Conservation (phyloP, 192 early-diverging fungal species). For the Helicostylum pulchrum region DNA sequence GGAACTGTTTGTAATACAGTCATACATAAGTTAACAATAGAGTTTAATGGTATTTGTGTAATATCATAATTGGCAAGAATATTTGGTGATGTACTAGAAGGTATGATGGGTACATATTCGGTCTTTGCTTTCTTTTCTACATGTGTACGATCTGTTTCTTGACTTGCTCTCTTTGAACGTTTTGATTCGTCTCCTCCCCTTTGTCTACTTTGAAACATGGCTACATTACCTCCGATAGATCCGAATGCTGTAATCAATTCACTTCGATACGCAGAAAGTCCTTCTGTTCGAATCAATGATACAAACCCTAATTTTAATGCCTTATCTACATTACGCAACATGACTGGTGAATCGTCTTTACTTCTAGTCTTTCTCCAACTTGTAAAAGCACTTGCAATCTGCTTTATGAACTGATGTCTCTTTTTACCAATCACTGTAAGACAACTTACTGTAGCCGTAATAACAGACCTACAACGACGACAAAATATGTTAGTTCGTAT, state of each 20-base stretch:
- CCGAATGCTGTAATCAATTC: slow-evolving; percentile 29
- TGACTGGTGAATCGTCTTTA: slow-evolving; percentile 14
- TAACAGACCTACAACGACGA: slow-evolving; percentile 16
- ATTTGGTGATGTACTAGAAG: slow-evolving; percentile 1
- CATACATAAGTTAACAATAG: slow-evolving; percentile 32
- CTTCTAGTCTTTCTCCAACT: slow-evolving; percentile 24
- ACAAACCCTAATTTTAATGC: slow-evolving; percentile 30
- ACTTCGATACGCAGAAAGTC: slow-evolving; percentile 15
- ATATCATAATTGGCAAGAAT: slow-evolving; percentile 23
- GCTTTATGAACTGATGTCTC: slow-evolving; percentile 32
- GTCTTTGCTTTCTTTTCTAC: slow-evolving; percentile 16
- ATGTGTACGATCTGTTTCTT: not conserved
- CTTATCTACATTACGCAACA: slow-evolving; percentile 34
- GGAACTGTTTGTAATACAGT: slow-evolving; percentile 30
- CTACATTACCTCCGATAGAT: slow-evolving; percentile 29
- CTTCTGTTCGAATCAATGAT: slow-evolving; percentile 33
- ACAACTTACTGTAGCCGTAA: slow-evolving; percentile 39
- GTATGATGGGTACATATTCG: slow-evolving; percentile 4
- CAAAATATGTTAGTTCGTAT: not conserved
- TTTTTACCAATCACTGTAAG: slow-evolving; percentile 29
- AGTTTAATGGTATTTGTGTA: slow-evolving; percentile 24
- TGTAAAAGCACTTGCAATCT: slow-evolving; percentile 18
- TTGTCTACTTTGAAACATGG: slow-evolving; percentile 29
- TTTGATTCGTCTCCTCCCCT: slow-evolving; percentile 18
- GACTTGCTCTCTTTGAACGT: not conserved